These are phyloP conservation scores for Candida taoyuanica DNA, from an alignment of 805 yeast species.

Conservation along the genomic window DNA sequence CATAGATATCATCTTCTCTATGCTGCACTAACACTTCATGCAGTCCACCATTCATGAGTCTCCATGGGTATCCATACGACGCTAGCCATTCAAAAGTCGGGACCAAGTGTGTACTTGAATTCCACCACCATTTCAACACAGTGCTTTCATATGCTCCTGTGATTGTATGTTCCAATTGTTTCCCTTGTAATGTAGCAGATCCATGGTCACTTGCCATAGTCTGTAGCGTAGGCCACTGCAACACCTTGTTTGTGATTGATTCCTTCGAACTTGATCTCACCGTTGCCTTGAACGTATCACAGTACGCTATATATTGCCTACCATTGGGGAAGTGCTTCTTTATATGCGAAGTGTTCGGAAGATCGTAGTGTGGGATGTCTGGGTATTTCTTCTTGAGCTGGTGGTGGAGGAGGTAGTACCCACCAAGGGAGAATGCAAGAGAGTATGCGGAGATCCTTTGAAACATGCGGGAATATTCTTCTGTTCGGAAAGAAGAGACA, in stretches of 20 bases:
- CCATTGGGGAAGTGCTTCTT: conserved; percentile 6
- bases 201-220: background rate
- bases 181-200: background rate
- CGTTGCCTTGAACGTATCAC: conserved; percentile 18
- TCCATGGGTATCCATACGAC: conserved; percentile 25
- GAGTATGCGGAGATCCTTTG: conserved; percentile 15
- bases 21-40: conserved; percentile 19
- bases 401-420: conserved; percentile 17
- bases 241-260: background rate
- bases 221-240: conserved; percentile 6
- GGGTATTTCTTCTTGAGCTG: conserved; percentile 16
- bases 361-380: conserved; percentile 17
- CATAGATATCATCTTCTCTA: conserved; percentile 5
- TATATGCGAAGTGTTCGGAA: conserved; percentile 16
- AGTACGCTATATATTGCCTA: conserved; percentile 17
- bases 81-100: conserved; percentile 17
- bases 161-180: background rate
- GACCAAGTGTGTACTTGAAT: conserved; percentile 4
- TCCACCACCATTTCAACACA: conserved; percentile 11
- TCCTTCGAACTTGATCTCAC: conserved; percentile 1
- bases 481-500: no score
- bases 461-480: no score
- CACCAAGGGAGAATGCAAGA: conserved; percentile 10
- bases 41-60: conserved; percentile 25
- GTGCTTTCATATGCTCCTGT: conserved; percentile 4